Conservation (phyloP, 1,284 basidiomycete species). For the Farysia itapuensis region DNA sequence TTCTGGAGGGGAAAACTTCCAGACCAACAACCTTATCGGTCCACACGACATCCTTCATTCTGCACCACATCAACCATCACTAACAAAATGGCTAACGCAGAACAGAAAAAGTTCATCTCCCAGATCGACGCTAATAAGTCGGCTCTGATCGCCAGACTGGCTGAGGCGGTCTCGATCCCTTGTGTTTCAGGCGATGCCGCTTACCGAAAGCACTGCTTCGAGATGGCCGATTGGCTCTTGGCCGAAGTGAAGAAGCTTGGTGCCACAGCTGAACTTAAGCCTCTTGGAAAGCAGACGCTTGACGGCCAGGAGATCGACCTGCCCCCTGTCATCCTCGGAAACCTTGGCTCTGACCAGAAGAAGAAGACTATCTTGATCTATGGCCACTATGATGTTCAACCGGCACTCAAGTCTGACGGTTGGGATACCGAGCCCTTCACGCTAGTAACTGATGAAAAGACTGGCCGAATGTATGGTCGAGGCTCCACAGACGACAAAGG, state of each 20-base stretch:
- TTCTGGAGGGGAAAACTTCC: no score
- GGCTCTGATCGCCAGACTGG: constrained; percentile 48
- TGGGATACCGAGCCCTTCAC: constrained; percentile 81
- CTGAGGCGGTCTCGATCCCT: constrained; percentile 56
- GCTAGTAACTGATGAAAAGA: constrained; percentile 71
- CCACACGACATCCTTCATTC: no score
- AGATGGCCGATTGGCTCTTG: constrained; percentile 57
- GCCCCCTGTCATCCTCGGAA: constrained; percentile 83
- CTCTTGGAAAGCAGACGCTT: constrained; percentile 73
- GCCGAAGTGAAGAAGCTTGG: constrained; percentile 51
- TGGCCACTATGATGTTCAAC: constrained; percentile 66
- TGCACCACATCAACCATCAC: no score
- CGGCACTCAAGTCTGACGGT: constrained; percentile 74
- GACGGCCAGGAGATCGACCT: constrained; percentile 77
- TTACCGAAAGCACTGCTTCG: constrained; percentile 54
- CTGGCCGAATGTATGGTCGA: constrained; percentile 79
- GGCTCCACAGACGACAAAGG: constrained; percentile 59
- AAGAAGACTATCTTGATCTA: constrained; percentile 83
- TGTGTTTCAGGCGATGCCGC: constrained; percentile 56
- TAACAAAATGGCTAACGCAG: constrained; percentile 29
- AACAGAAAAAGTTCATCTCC: constrained; percentile 45
- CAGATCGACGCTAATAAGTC: constrained; percentile 56
- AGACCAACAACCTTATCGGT: no score
- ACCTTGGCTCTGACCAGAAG: constrained; percentile 76
- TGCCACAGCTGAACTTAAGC: constrained; percentile 46